Percentiles rank a stretch among this genome's conserved stretches.
These are phyloP conservation scores for Alternaria sp. DNA, from an alignment of 2,329 filamentous ascomycete genomes.

Conservation along the genomic window DNA sequence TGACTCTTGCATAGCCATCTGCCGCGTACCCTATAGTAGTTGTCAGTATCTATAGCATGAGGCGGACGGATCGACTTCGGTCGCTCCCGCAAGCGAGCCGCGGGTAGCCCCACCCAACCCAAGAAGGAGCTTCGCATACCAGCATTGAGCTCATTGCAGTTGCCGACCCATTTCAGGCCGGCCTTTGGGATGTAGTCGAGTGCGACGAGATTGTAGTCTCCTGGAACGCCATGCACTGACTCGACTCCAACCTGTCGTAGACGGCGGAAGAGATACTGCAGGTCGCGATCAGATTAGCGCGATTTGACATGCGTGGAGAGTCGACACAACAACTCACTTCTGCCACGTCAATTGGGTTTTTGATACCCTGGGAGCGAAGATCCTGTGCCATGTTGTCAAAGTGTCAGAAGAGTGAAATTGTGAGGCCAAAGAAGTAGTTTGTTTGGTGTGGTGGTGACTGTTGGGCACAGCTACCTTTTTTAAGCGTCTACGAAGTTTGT, in stretches of 20 bases:
- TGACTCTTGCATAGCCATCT: constrained; percentile 58
- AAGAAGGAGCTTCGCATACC: constrained; percentile 47
- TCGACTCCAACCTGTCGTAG: constrained; percentile 56
- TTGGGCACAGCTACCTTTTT: constrained; percentile 28
- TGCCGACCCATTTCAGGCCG: constrained; percentile 67
- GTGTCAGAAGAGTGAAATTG: constrained; percentile 7
- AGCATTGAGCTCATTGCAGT: constrained; percentile 69
- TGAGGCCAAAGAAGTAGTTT: constrained; percentile 11
- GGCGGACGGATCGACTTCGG: constrained; percentile 5
- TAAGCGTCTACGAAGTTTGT: constrained; percentile 14
- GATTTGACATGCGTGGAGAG: not conserved
- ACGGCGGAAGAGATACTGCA: constrained; percentile 51
- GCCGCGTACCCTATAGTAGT: constrained; percentile 55
- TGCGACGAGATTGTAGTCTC: constrained; percentile 58
- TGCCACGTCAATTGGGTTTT: constrained; percentile 64
- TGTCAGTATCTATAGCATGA: constrained; percentile 8
- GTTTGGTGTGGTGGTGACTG: constrained; percentile 17
- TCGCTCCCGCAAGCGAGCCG: constrained; percentile 10
- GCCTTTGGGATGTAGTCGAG: constrained; percentile 66
- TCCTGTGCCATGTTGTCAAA: constrained; percentile 48
- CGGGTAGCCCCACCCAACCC: not conserved
- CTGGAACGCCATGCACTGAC: constrained; percentile 58
- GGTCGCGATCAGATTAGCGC: constrained; percentile 17
- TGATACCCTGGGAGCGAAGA: constrained; percentile 54
- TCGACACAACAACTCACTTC: constrained; percentile 52